Evolutionary conservation across 164 flowering plant genomes (phyloP).

Genomic region (Sedum album): DNA sequence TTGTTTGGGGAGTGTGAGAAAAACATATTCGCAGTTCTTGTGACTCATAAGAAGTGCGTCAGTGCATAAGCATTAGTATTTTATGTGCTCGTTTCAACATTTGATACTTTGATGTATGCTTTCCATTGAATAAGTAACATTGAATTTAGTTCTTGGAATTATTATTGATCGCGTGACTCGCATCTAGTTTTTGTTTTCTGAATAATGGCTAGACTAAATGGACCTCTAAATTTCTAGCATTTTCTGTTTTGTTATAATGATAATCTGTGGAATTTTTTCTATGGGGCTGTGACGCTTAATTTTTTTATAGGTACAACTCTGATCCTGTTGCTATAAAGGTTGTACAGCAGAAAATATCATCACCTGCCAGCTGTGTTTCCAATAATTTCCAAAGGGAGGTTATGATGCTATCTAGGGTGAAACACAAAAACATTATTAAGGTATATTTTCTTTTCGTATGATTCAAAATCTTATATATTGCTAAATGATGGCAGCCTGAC

Average conservation of each 20-base stretch:
- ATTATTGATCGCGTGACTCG: background rate
- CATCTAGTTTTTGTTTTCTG: background rate
- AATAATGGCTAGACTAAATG: background rate
- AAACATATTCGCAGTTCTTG: background rate
- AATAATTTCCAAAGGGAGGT: slow-evolving; percentile 37
- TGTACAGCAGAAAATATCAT: slow-evolving; percentile 17
- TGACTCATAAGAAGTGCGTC: background rate
- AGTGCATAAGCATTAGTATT: background rate
- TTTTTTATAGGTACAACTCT: slow-evolving; percentile 20
- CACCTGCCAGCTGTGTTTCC: slow-evolving; percentile 15
- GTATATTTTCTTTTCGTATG: slow-evolving; percentile 13
- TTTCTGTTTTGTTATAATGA: background rate
- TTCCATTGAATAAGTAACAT: background rate
- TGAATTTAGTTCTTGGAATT: background rate
- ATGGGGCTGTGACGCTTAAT: background rate
- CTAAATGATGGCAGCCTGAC: background rate
- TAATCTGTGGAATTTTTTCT: background rate
- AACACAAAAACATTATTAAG: slow-evolving; percentile 33
- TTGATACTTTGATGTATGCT: background rate
- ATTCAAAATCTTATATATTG: too few species aligned
- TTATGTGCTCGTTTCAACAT: background rate
- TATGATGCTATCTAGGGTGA: slow-evolving; percentile 16
- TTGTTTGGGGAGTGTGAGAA: background rate
- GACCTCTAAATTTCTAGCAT: background rate
- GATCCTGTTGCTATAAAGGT: slow-evolving; percentile 35